phyloP scores from a whole-genome alignment of 164 flowering plant genomes.

The Akebia trifoliata region DNA sequence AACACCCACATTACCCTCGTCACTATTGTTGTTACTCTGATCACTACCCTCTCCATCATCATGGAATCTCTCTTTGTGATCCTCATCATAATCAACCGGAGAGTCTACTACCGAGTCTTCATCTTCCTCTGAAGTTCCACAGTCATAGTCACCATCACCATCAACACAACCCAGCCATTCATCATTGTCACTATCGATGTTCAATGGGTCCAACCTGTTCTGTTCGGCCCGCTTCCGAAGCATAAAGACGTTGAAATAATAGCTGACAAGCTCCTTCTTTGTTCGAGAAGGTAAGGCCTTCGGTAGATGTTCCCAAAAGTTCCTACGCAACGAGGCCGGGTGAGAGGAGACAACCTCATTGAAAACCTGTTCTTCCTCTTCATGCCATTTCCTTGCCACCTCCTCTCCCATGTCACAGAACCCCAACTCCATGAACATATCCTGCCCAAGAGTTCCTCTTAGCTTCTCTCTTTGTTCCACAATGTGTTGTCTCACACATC shows the following conservation, averaged over 20 bases:
- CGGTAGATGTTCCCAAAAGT: slow-evolving; percentile 53
- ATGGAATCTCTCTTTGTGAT: too few species aligned
- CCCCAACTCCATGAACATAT: slow-evolving; percentile 45
- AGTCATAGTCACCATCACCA: slow-evolving; percentile 28
- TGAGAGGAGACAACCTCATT: slow-evolving; percentile 50
- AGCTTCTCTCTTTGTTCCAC: slow-evolving; percentile 51
- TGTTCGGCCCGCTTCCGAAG: slow-evolving; percentile 61
- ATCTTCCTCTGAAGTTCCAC: slow-evolving; percentile 30
- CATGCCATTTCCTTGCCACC: slow-evolving; percentile 55
- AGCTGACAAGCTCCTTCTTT: slow-evolving; percentile 56
- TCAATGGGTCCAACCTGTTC: slow-evolving; percentile 41
- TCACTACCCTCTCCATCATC: too few species aligned
- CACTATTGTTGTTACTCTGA: slow-evolving; percentile 6
- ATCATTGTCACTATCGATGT: slow-evolving; percentile 70
- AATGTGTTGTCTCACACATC: slow-evolving; percentile 64
- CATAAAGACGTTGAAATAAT: slow-evolving; percentile 82
- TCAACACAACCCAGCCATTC: slow-evolving; percentile 45
- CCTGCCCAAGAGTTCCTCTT: slow-evolving; percentile 34
- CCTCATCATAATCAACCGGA: slow-evolving; percentile 22
- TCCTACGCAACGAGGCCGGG: slow-evolving; percentile 46
- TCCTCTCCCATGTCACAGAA: slow-evolving; percentile 68
- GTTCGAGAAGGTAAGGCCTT: slow-evolving; percentile 42
- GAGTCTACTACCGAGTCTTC: slow-evolving; percentile 40
- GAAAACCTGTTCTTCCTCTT: slow-evolving; percentile 55
- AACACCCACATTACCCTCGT: slow-evolving; percentile 9